Evolutionary conservation across 1,139 yeast species (phyloP), one percentile per base, ranked within the genome.

Genomic region (Taphrina communis): DNA sequence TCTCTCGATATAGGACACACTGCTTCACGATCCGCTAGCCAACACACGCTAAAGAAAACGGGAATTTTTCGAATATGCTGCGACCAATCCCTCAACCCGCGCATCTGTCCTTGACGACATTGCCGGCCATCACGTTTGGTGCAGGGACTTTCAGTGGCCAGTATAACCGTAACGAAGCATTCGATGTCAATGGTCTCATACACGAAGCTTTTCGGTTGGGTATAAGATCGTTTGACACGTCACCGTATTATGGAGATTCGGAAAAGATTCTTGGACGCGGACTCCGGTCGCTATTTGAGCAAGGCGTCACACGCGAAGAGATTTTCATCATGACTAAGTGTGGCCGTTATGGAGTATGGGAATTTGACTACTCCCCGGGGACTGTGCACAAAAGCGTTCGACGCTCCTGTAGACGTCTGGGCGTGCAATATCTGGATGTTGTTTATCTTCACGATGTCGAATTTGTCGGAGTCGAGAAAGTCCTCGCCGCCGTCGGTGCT

Each of bases 241-340:
- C 97, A 0, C 97, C 97, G 1, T 93, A 90, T 78, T 93, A 93
- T 76, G 98, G 97, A 0, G 92, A 92, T 0, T 89, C 96, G 4
- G 98, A 93, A 75, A 82, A 79, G 44, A 76, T 92, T 36, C 77
- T 90, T 3, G 98, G 98, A 0, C 73, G 81, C 9, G 94, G 93
- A 0, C 79, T 93, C 72, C 44, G 62, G 41, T 68, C 70, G 6
- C 72, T 80, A 9, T 75, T 87, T 51, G 73, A 75, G 6, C 74
- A 75, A 1, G 82, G 83, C 57, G 81, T 82, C 75, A 82, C 86
- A 0, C 82, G 98, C 70, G 87, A 88, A 7, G 76, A 82, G 21
- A 89, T 89, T 76, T 87, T 83, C 73, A 82, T 93, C 46, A 88
- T 93, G 75, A 90, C 97, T 55, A 93, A 93, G 76, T 96, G 93